phyloP scores from a whole-genome alignment of 129 eudicot species.

The Chrysanthemum seticuspe region DNA sequence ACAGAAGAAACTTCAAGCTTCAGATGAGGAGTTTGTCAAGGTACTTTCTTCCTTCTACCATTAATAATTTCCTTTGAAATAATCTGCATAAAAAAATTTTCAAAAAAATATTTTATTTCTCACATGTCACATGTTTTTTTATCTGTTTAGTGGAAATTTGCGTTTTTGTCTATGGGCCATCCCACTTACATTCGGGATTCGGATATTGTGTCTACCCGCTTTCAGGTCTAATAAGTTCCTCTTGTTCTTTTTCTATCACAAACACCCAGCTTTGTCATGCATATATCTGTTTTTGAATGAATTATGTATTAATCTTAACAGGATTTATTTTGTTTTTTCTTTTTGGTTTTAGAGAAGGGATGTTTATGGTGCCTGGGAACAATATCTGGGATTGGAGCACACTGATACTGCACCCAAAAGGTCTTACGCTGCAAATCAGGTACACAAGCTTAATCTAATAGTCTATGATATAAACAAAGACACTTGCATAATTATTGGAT shows the following conservation, averaged over 20 bases:
- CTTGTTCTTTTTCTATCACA: neutral
- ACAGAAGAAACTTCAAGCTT: slow-evolving; percentile 77
- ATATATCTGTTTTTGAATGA: too few relatives aligned
- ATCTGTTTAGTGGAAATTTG: slow-evolving; percentile 70
- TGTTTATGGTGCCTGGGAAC: slow-evolving; percentile 89
- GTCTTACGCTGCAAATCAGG: slow-evolving; percentile 80
- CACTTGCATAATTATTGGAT: neutral
- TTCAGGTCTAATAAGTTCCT: slow-evolving; percentile 57
- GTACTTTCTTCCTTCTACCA: slow-evolving; percentile 27
- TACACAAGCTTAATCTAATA: slow-evolving; percentile 8
- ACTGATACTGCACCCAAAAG: slow-evolving; percentile 63
- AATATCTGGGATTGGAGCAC: slow-evolving; percentile 89
- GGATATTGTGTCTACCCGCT: slow-evolving; percentile 67
- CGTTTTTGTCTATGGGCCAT: slow-evolving; percentile 73
- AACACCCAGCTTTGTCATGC: too few relatives aligned
- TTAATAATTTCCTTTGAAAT: neutral
- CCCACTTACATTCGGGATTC: slow-evolving; percentile 77
- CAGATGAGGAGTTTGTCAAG: slow-evolving; percentile 89
- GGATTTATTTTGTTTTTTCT: too few relatives aligned
- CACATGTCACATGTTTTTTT: neutral
- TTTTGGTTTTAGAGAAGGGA: slow-evolving; percentile 62
- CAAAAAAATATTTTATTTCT: neutral
- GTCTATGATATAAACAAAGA: too few relatives aligned
- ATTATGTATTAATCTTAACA: too few relatives aligned
- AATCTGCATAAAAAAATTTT: neutral